Evolutionary conservation across 2,329 filamentous ascomycete species (phyloP).

Genomic region (Laburnicola sp.): DNA sequence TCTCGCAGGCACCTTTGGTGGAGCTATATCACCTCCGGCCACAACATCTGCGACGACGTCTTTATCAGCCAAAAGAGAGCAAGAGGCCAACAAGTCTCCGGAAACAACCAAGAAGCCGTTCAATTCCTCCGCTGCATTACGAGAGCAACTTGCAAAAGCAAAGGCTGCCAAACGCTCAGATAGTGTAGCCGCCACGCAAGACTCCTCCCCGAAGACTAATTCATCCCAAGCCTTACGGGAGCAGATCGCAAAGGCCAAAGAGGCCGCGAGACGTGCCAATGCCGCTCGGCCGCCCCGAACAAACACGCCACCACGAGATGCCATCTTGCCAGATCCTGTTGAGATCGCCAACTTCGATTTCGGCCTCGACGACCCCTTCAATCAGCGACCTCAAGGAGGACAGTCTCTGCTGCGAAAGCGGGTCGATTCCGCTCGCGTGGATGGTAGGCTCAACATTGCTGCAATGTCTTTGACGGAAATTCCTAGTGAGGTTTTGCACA

Average conservation of each 20-base stretch:
- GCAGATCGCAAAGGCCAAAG: constrained; percentile 88
- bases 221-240: constrained; percentile 82
- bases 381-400: constrained; percentile 62
- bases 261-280: constrained; percentile 61
- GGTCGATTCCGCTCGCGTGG: constrained; percentile 71
- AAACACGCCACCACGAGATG: constrained; percentile 34
- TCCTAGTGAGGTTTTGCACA: constrained; percentile 79
- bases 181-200: constrained; percentile 9
- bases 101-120: constrained; percentile 46
- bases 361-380: constrained; percentile 69
- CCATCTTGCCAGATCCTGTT: constrained; percentile 30
- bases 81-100: constrained; percentile 37
- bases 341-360: constrained; percentile 56
- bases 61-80: constrained; percentile 19
- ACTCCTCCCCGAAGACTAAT: constrained; percentile 54
- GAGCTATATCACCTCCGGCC: constrained; percentile 35
- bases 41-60: constrained; percentile 19
- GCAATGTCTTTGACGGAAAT: constrained; percentile 79
- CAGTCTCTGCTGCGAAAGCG: constrained; percentile 73
- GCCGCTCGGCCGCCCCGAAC: constrained; percentile 25
- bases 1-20: constrained; percentile 40
- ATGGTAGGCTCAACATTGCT: constrained; percentile 85
- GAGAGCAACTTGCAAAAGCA: constrained; percentile 90
- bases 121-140: constrained; percentile 78
- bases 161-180: constrained; percentile 69